Base-by-base conservation (phyloP, 805 yeast genomes). In the Scheffersomyces lignosus region DNA sequence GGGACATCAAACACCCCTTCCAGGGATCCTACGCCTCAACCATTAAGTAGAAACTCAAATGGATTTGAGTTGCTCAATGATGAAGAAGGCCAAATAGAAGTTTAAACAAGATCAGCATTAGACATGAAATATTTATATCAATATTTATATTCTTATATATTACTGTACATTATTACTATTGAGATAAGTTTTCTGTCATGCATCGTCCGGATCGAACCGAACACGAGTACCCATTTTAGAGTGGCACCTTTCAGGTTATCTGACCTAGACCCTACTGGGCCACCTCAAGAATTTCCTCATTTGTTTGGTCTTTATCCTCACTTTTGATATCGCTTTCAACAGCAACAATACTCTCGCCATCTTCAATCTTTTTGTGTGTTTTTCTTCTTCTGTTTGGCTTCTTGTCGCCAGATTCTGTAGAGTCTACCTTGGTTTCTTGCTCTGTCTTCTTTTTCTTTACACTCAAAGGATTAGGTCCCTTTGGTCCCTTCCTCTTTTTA, bases 401-500 rank as follows among this genome's bases (percentile, higher is more conserved):
- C 35, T 36, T 39, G 16, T n/a, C n/a, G n/a, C n/a, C n/a, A n/a
- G n/a, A n/a, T 36, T 33, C 31, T 34, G 29, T 14, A 27, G 29
- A 29, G 5, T 32, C 30, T 27, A 34, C 35, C 7, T 41, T 44
- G 12, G 32, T 38, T 20, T 41, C 42, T 16, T 41, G 49, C 8
- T 43, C 60, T n/a, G 36, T 53, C 59, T 76, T 77, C 66, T 81
- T 83, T 71, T 83, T 88, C 66, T 87, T 89, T 35, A 88, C 69
- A 65, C 97, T 89, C 50, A 91, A 66, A 1, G 98, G 97, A 57
- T 91, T 91, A 5, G 96, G 96, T 20, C 76, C 90, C 49, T 80
- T 84, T 8, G 88, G 83, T 3, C 90, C 89, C 49, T 70, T 78
- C 43, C 78, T 73, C 60, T 78, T 81, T 56, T 76, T 71, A 34